Evolutionary conservation across 2,329 filamentous ascomycete species (phyloP).

Genomic region (Sordariomycetes sp.): DNA sequence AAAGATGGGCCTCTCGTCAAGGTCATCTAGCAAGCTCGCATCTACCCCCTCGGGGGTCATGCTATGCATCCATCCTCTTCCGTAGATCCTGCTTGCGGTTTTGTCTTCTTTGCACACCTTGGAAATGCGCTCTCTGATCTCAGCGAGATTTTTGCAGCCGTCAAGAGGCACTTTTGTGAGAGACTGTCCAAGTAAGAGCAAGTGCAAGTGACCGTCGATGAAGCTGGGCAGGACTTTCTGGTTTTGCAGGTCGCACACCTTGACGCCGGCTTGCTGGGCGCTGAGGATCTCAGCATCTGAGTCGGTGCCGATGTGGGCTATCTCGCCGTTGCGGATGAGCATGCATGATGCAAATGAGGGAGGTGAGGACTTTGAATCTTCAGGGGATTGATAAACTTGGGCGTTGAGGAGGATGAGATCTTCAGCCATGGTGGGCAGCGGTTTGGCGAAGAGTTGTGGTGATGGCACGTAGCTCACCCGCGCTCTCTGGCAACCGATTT

Average conservation of each 20-base stretch:
- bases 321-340: constrained; percentile 22
- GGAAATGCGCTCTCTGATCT: constrained; percentile 37
- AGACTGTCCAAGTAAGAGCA: constrained; percentile 43
- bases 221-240: constrained; percentile 42
- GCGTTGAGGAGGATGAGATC: constrained; percentile 16
- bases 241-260: constrained; percentile 17
- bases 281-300: constrained; percentile 11
- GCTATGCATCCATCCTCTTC: constrained; percentile 46
- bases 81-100: constrained; percentile 37
- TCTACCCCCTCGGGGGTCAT: constrained; percentile 35
- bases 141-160: constrained; percentile 34
- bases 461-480: no score
- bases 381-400: constrained; percentile 14
- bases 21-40: constrained; percentile 34
- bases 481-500: no score
- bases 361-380: constrained; percentile 12
- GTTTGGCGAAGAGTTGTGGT: neutral
- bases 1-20: constrained; percentile 45
- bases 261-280: constrained; percentile 14
- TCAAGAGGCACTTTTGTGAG: constrained; percentile 40
- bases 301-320: constrained; percentile 22
- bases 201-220: constrained; percentile 48
- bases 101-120: constrained; percentile 36
- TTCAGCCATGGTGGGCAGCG: constrained; percentile 1
- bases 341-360: constrained; percentile 21